Base-by-base conservation (phyloP, 169 alveolate species). In the Cryptosporidium parvum region DNA sequence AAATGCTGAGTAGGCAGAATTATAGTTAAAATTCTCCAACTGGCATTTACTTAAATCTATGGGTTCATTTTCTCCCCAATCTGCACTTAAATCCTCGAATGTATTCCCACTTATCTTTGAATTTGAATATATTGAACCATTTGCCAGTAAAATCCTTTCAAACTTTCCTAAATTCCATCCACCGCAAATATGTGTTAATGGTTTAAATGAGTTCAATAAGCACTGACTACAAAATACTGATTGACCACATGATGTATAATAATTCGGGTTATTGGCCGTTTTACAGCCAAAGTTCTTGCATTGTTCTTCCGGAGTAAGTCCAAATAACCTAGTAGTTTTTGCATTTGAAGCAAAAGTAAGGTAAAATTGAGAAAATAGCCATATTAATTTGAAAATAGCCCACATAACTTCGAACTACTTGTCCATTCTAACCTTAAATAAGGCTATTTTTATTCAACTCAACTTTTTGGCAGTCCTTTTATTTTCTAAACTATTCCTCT, bases 201-300 rank as follows among this genome's bases (percentile, higher is more conserved):
- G 68, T 18, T 62, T 80, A 39, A 61, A 61, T 42, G 69, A n/a
- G 6, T 59, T 35, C 26, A 80, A 39, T 16, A 12, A 61, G 26
- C 89, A 80, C 21, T 80, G 29, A 16, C n/a, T 62, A 26, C 89
- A 80, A 42, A 39, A 42, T 9, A 42, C n/a, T 2, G 67, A 59
- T 18, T 62, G 62, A 12, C 89, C 89, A 5, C 89, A 80, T 29
- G 89, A 37, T 61, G 89, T 21, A 26, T 29, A 80, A 42, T 80
- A 80, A 44, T 59, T 80, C 2, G 12, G 67, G 0, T 65, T 44
- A 0, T 80, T 80, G 5, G 62, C 33, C 1, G 14, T 45, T 62
- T 37, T 44, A 29, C 89, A 80, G 7, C 44, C 65, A 39, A 80
- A 62, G 70, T 80, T 45, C 31, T 9, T 39, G 51, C 89, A 80